These are phyloP conservation scores for Aureobasidium lini DNA, from an alignment of 2,329 filamentous ascomycete species.

Conservation along the genomic window DNA sequence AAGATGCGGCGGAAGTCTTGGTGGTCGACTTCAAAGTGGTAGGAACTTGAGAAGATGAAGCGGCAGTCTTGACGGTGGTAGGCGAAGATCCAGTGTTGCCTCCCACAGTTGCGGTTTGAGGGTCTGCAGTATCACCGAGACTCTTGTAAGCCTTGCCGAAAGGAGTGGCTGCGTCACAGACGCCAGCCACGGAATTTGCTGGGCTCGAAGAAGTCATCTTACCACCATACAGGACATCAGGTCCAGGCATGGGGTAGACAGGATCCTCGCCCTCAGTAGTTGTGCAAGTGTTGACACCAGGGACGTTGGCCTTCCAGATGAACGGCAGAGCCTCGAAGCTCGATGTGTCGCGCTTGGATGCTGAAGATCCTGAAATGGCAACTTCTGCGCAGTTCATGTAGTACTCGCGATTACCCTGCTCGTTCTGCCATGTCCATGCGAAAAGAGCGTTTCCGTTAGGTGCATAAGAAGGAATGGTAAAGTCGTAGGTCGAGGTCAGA, in stretches of 20 bases:
- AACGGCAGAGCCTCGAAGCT: conserved; percentile 27
- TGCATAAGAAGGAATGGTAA: conserved; percentile 58
- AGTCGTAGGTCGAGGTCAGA: conserved; percentile 49
- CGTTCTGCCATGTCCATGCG: conserved; percentile 54
- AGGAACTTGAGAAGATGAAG: neutral
- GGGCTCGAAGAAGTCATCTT: conserved; percentile 24
- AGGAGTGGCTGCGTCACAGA: conserved; percentile 26
- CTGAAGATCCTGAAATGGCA: conserved; percentile 39
- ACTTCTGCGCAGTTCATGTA: conserved; percentile 81
- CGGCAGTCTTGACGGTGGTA: conserved; percentile 4
- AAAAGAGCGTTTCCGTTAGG: conserved; percentile 57
- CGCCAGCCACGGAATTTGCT: conserved; percentile 17
- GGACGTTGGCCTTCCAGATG: conserved; percentile 38
- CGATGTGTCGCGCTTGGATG: conserved; percentile 1
- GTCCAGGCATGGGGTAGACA: conserved; percentile 36
- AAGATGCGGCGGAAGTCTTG: neutral
- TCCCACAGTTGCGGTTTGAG: neutral
- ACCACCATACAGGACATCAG: conserved; percentile 32
- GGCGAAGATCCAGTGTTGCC: neutral
- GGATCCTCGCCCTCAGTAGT: conserved; percentile 31
- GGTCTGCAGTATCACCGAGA: neutral
- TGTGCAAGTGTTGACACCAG: conserved; percentile 33
- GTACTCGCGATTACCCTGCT: conserved; percentile 65
- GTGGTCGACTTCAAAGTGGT: neutral
- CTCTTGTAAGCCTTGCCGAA: conserved; percentile 23